Base-by-base conservation (phyloP, 2,329 filamentous ascomycete species). In the Phialocephala sp. region DNA sequence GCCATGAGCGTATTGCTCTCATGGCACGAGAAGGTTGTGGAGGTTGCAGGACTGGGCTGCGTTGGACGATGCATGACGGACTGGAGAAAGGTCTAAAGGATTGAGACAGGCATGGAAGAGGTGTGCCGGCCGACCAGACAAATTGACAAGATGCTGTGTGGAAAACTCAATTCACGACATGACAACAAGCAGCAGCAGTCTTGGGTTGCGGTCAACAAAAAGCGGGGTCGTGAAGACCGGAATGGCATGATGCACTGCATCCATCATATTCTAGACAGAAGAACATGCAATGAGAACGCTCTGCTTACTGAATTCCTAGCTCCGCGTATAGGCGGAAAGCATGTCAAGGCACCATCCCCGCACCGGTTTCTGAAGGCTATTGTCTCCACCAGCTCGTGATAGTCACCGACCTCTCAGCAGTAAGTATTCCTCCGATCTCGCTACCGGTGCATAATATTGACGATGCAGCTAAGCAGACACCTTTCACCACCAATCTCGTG, bases 1-100 rank as follows among this genome's bases (percentile, higher is more conserved):
- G 91, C 90, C 62, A 98, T 98, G 95, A 98, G 95, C 77, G 95
- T 99, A 60, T 79, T 99, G 77, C 83, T 99, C 72, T 97, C 93
- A 80, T 99, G 95, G 95, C 95, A 99, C 77, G 95, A 99, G 84
- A 99, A 97, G 86, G 87, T 97, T 68, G 93, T 98, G 4, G 95
- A 99, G 75, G 89, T 97, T 75, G 92, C 93, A 43, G 95, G 95
- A 27, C 84, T 93, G 72, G 95, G 95, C 54, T 93, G 91, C 78
- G 95, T 99, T 80, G 92, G 93, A 69, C 88, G 95, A 74, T 93
- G 93, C 71, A 97, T 99, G 94, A 95, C 93, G 50, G 95, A 99
- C 83, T 92, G 94, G 82, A 89, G 95, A 76, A 95, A 91, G 74
- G 94, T 96, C 73, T 97, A 82, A 83, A 67, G 58, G 24, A 36